Evolutionary conservation across 768 basidiomycete species (phyloP), one percentile per base, ranked within the genome.

Genomic region (Hydnomerulius pinastri): DNA sequence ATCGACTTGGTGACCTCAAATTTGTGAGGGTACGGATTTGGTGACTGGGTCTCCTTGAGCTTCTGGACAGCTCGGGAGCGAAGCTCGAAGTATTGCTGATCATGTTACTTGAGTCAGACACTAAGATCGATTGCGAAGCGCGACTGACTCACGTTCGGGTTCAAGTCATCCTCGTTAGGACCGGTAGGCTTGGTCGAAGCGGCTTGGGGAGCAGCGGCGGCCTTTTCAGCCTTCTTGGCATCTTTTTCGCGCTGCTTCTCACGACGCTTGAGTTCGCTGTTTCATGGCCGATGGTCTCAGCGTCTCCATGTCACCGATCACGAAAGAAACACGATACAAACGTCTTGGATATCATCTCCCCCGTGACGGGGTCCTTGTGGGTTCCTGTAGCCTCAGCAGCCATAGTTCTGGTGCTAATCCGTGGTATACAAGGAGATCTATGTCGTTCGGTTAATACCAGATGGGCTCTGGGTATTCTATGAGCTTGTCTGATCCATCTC

Each of bases 11-110:
- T 76, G 18, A 98, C 95, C 58, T 96, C 70, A 74, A 99, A 99
- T 83, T 99, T 99, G 86, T 99, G 97, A 6, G 97, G 97, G 75
- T 98, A 99, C 2, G 97, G 97, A 68, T 95, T 90, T 2, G 95
- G 96, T 6, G 80, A 70, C 67, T 88, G 87, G 24, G 90, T 88
- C 65, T 86, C 78, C 71, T 91, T 87, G 55, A 99, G 82, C 58
- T 85, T 82, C 55, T 85, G 81, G 61, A 99, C 93, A 60, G 90
- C 85, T 41, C 92, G 84, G 24, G 89, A 92, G 58, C 97, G 88
- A 58, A 93, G 74, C 65, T 98, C 94, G 66, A 87, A 96, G 78
- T 98, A 99, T 92, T 96, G 92, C 95, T 99, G 58, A 13, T 25
- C 20, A 17, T 32, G 23, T 25, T 9, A 7, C 13, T 3, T 17